These are phyloP conservation scores for Drosera spatulata DNA, from an alignment of 179 eudicot genomes.

Conservation along the genomic window DNA sequence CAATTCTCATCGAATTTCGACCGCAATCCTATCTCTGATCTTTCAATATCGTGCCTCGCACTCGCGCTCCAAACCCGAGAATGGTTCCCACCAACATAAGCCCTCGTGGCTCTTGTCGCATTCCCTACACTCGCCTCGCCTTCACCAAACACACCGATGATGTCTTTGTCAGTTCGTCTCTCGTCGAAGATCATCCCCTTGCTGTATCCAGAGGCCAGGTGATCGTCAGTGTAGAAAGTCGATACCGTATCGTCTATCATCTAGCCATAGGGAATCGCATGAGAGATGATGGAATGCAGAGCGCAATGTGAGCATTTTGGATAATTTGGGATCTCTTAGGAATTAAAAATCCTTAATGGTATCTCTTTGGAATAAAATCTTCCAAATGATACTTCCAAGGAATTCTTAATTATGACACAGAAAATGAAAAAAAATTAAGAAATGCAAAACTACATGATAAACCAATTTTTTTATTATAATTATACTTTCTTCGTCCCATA, in stretches of 20 bases:
- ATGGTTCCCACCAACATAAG: constrained; percentile 93
- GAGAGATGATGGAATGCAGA: too few relatives aligned
- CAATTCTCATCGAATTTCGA: neutral
- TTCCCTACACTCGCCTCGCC: constrained; percentile 63
- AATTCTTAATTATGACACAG: too few relatives aligned
- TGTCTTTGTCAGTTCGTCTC: constrained; percentile 26
- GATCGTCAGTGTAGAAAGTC: constrained; percentile 62
- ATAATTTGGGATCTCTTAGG: too few relatives aligned
- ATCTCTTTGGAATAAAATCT: too few relatives aligned
- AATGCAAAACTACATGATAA: too few relatives aligned
- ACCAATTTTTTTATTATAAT: too few relatives aligned
- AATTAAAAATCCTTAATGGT: too few relatives aligned
- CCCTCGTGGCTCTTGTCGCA: constrained; percentile 74
- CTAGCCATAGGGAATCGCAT: too few relatives aligned
- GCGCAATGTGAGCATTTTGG: too few relatives aligned
- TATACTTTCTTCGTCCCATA: too few relatives aligned
- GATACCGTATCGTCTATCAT: constrained; percentile 73
- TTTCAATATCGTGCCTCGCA: constrained; percentile 74
- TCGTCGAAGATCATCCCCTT: constrained; percentile 69
- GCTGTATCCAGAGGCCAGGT: constrained; percentile 76
- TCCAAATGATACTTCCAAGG: too few relatives aligned
- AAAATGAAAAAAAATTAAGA: too few relatives aligned
- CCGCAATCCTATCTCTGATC: neutral
- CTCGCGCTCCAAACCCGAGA: constrained; percentile 90
- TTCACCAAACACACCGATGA: constrained; percentile 15